phyloP scores from a whole-genome alignment of 2,329 filamentous ascomycete genomes.

The Colletotrichum liriopes region DNA sequence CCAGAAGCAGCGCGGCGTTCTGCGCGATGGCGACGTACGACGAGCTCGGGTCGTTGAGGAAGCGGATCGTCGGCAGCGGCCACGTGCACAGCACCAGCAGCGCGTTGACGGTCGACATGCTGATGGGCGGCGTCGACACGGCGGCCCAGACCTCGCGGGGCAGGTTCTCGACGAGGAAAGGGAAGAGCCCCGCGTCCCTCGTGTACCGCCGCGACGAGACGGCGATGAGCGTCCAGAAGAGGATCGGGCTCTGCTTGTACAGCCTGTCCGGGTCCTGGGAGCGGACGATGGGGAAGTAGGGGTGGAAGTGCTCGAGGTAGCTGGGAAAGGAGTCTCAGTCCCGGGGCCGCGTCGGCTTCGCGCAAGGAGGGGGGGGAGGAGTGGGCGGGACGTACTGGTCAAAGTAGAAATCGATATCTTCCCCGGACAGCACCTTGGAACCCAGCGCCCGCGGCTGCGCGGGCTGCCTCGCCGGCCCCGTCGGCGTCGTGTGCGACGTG shows the following conservation, averaged over 20 bases:
- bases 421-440: constrained; percentile 64
- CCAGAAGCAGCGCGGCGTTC: constrained; percentile 64
- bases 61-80: constrained; percentile 66
- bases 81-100: constrained; percentile 67
- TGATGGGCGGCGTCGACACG: constrained; percentile 59
- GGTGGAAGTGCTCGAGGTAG: constrained; percentile 68
- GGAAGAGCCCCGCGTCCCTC: constrained; percentile 58
- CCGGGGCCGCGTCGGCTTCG: too few relatives aligned
- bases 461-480: constrained; percentile 47
- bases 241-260: constrained; percentile 62
- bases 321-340: constrained; percentile 47
- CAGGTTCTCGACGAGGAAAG: constrained; percentile 64
- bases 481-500: constrained; percentile 49
- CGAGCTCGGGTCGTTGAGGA: constrained; percentile 66
- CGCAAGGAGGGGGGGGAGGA: constrained; percentile 9
- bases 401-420: constrained; percentile 71
- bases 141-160: constrained; percentile 62
- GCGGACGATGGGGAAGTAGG: constrained; percentile 67
- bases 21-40: constrained; percentile 63
- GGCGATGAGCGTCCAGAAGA: constrained; percentile 71
- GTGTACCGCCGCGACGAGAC: constrained; percentile 66
- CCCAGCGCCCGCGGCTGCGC: constrained; percentile 62
- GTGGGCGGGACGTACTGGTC: constrained; percentile 58
- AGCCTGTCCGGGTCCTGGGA: constrained; percentile 65
- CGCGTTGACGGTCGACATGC: constrained; percentile 66